Percentiles rank a stretch among this genome's conserved stretches.
phyloP scores from a whole-genome alignment of 352 stramenopile genomes.

The Phytophthora aleatoria region DNA sequence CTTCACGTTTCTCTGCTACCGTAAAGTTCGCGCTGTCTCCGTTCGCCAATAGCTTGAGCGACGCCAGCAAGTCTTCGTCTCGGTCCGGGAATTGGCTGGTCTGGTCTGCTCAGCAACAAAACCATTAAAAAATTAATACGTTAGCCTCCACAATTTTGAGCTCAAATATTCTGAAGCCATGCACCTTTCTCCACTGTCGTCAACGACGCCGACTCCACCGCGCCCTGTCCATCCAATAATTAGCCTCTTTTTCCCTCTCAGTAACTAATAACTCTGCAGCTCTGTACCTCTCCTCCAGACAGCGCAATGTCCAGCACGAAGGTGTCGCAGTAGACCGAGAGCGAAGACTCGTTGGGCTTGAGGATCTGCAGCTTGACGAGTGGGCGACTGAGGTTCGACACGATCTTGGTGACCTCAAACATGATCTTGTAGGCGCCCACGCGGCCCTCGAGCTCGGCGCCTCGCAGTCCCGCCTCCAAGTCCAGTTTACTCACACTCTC shows the following conservation, averaged over 20 bases:
- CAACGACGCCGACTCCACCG: conserved; percentile 79
- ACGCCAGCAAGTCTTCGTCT: conserved; percentile 77
- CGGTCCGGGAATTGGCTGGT: conserved; percentile 86
- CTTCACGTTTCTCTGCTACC: conserved; percentile 31
- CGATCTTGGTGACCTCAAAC: conserved; percentile 90
- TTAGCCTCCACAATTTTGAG: background rate
- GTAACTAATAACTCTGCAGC: conserved; percentile 22
- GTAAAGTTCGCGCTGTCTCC: conserved; percentile 81
- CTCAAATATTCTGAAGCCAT: background rate
- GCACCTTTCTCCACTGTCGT: conserved; percentile 80
- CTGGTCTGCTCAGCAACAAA: conserved; percentile 46
- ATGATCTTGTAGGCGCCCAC: conserved; percentile 89
- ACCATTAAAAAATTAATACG: background rate
- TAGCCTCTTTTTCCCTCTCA: conserved; percentile 37
- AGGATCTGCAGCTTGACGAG: conserved; percentile 89
- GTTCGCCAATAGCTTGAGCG: conserved; percentile 69
- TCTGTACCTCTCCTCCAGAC: conserved; percentile 68
- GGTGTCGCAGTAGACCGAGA: conserved; percentile 89
- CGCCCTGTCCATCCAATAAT: conserved; percentile 34
- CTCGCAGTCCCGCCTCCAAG: conserved; percentile 79
- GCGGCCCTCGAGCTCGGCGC: conserved; percentile 82
- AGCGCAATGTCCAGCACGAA: conserved; percentile 89
- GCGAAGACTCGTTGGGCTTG: conserved; percentile 84
- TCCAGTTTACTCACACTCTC: conserved; percentile 87
- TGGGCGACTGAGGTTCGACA: conserved; percentile 81